Conservation (phyloP, 2,329 filamentous ascomycete species). For the Aspergillus hortae region DNA sequence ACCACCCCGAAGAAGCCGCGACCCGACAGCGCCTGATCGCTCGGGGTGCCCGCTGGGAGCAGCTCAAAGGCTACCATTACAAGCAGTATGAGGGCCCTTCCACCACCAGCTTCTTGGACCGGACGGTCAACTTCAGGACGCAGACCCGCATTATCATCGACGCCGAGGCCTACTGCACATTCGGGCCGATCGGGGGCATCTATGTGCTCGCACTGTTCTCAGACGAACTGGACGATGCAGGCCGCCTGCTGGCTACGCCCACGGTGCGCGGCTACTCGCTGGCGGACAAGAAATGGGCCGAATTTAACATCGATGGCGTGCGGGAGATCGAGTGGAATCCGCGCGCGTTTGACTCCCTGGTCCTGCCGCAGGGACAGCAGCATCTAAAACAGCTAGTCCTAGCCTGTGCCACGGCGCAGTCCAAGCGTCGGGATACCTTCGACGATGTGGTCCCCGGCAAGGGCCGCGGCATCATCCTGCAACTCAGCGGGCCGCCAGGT, state of each 20-base stretch:
- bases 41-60: conserved; percentile 47
- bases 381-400: conserved; percentile 45
- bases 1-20: conserved; percentile 38
- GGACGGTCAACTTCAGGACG: conserved; percentile 25
- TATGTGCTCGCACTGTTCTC: conserved; percentile 11
- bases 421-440: conserved; percentile 36
- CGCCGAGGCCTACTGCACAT: conserved; percentile 47
- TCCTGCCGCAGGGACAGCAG: conserved; percentile 43
- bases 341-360: conserved; percentile 46
- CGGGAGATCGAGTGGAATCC: conserved; percentile 44
- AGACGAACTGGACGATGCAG: conserved; percentile 36
- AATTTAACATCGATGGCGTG: conserved; percentile 38
- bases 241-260: conserved; percentile 41
- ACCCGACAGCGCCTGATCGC: conserved; percentile 41
- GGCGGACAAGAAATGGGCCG: conserved; percentile 36
- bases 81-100: conserved; percentile 48
- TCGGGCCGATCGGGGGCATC: conserved; percentile 41
- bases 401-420: conserved; percentile 45
- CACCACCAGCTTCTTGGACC: conserved; percentile 27
- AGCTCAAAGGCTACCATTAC: conserved; percentile 48
- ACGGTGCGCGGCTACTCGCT: conserved; percentile 48
- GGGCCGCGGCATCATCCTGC: conserved; percentile 50
- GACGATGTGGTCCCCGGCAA: conserved; percentile 53
- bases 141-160: conserved; percentile 53
- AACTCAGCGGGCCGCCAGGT: conserved; percentile 51